A percentile compares a stretch with the other conserved stretches of the same genome.
Evolutionary conservation across 139 green algal species (phyloP).

Genomic region (Picocystis salinarum): DNA sequence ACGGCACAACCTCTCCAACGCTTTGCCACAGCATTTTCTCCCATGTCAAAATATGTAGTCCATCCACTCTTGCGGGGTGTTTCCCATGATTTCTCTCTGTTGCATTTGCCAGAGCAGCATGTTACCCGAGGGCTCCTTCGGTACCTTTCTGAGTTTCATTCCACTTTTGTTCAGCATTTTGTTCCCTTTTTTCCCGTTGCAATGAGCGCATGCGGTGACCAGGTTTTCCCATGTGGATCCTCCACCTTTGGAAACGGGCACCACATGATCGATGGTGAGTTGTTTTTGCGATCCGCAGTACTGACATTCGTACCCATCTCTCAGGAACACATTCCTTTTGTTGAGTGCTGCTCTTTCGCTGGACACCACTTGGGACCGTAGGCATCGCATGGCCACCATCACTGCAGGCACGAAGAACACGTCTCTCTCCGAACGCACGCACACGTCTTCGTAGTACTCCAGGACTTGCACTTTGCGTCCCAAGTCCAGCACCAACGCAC

Average conservation of each 20-base stretch:
- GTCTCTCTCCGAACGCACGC: slow-evolving; percentile 5
- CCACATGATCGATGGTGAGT: slow-evolving; percentile 42
- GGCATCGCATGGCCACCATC: slow-evolving; percentile 3
- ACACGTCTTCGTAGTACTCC: slow-evolving; percentile 30
- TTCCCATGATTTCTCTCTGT: too few relatives aligned
- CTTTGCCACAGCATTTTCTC: too few relatives aligned
- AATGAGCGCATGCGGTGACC: slow-evolving; percentile 30
- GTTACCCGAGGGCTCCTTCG: too few relatives aligned
- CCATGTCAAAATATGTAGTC: too few relatives aligned
- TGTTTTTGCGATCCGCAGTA: slow-evolving; percentile 27
- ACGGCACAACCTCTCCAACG: too few relatives aligned
- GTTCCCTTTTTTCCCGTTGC: slow-evolving; percentile 33
- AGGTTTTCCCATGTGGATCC: slow-evolving; percentile 27
- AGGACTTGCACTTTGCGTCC: slow-evolving; percentile 35
- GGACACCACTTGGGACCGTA: background rate
- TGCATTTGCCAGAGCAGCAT: too few relatives aligned
- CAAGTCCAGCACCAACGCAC: slow-evolving; percentile 29
- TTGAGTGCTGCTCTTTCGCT: background rate
- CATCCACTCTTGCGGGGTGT: too few relatives aligned
- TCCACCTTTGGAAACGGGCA: slow-evolving; percentile 21
- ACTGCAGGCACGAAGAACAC: slow-evolving; percentile 19
- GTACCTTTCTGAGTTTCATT: too few relatives aligned
- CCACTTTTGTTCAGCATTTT: too few relatives aligned
- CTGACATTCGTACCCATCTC: slow-evolving; percentile 12
- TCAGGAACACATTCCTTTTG: slow-evolving; percentile 6